Conservation (phyloP, 768 basidiomycete species). For the Lenzites betulinus region DNA sequence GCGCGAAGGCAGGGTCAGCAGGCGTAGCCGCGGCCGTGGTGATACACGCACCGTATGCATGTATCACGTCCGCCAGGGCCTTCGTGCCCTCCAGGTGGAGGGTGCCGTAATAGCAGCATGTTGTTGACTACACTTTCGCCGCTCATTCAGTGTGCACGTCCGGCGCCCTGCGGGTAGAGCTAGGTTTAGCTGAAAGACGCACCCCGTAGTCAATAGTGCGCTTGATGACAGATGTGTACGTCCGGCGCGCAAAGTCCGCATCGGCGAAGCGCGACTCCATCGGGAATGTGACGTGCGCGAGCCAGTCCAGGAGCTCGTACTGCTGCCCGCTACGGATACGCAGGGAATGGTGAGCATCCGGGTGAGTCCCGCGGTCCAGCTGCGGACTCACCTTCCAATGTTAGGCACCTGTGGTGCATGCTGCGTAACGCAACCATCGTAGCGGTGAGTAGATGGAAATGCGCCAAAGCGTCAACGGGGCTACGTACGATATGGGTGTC, state of each 20-base stretch:
- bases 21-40: background rate
- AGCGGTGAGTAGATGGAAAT: background rate
- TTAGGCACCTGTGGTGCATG: constrained; percentile 84
- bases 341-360: background rate
- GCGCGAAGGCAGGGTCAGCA: background rate
- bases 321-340: constrained; percentile 65
- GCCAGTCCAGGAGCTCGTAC: constrained; percentile 89
- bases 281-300: constrained; percentile 83
- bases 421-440: constrained; percentile 34
- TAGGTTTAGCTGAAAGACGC: constrained; percentile 31
- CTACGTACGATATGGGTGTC: constrained; percentile 86
- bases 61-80: constrained; percentile 74
- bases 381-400: constrained; percentile 50
- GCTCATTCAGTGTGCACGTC: background rate
- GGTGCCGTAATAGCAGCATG: constrained; percentile 89
- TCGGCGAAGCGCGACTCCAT: constrained; percentile 79
- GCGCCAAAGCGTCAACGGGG: background rate
- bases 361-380: background rate
- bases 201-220: constrained; percentile 77
- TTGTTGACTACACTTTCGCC: constrained; percentile 70
- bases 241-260: constrained; percentile 61
- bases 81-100: constrained; percentile 82
- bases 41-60: constrained; percentile 50
- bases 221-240: constrained; percentile 73
- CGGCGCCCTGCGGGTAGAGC: background rate